A percentile compares a stretch with the other conserved stretches of the same genome.
Evolutionary conservation across 208 protist species (phyloP).

Genomic region (Leishmania tarentolae): DNA sequence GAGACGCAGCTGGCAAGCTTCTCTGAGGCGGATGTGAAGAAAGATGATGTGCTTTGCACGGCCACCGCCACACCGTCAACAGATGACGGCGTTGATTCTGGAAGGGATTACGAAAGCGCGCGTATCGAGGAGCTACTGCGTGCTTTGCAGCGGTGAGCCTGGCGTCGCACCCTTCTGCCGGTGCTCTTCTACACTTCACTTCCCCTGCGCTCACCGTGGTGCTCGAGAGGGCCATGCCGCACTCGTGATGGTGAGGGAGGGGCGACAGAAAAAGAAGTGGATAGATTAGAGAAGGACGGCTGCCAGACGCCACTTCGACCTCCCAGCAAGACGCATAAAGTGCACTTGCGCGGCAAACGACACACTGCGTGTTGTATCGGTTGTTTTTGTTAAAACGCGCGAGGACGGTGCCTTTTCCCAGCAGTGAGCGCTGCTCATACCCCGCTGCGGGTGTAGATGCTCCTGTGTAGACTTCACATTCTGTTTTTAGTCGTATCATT

Average conservation of each 20-base stretch:
- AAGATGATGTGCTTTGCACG: constrained; percentile 22
- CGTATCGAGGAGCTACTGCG: constrained; percentile 36
- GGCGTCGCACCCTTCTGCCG: not conserved
- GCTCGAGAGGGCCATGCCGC: not conserved
- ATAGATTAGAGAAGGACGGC: not conserved
- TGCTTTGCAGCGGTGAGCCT: constrained; percentile 17
- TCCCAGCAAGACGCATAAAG: not conserved
- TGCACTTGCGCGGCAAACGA: not conserved
- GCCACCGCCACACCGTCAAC: constrained; percentile 11
- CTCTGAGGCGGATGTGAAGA: constrained; percentile 21
- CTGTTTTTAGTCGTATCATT: not conserved
- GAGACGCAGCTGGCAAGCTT: constrained; percentile 33
- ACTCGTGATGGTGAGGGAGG: not conserved
- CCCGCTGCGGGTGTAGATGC: not conserved
- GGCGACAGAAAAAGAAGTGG: not conserved
- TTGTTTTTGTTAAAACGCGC: not conserved
- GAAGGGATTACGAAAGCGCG: constrained; percentile 32
- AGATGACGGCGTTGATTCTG: constrained; percentile 21
- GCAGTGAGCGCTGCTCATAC: not conserved
- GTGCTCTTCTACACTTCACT: not conserved
- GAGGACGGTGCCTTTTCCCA: not conserved
- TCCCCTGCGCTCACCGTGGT: not conserved
- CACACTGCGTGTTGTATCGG: not conserved
- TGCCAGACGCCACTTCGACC: not conserved
- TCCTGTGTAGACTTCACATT: too few relatives aligned